Base-by-base conservation (phyloP, 2,329 filamentous ascomycete species). In the Epichloe coenophiala region DNA sequence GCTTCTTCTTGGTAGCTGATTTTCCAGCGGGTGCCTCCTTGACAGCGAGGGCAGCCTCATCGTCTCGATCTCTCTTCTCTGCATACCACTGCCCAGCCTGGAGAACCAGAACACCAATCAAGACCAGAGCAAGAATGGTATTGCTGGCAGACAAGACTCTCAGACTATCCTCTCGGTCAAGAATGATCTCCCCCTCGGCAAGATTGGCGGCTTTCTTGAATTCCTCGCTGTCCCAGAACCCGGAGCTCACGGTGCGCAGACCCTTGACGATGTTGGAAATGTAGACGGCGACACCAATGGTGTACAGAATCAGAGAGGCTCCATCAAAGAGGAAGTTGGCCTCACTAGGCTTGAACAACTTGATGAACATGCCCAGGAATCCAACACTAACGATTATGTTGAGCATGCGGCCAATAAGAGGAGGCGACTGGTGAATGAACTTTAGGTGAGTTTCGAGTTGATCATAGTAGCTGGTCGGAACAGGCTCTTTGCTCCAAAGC, bases 61-160 rank as follows among this genome's bases (percentile, higher is more conserved):
- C 90, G 65, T 90, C 85, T 61, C 77, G 76, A 68, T 97, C 90
- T 71, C 94, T 94, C 64, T 87, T 78, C 77, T 97, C 90, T 27
- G 93, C 93, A 71, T 98, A 98, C 93, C 91, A 97, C 76, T 97
- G 88, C 11, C 93, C 93, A 19, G 88, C 88, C 78, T 98, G 93
- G 62, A 98, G 71, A 36, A 96, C 87, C 57, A 98, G 66, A 9
- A 98, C 87, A 5, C 93, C 93, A 3, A 97, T 83, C 49, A 98
- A 71, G 33, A 98, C 88, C 43, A 98, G 77, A 37, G 91, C 93
- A 51, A 97, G 70, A 64, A 98, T 98, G 3, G 93, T 97, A 69
- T 98, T 95, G 67, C 88, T 95, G 7, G 93, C 93, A 35, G 89
- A 82, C 60, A 97, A 74, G 15, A 98, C 91, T 72, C 88, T 86